Evolutionary conservation across 306 rosid species (phyloP), one percentile per base, ranked within the genome.

Genomic region (Acacia melanoxylon): DNA sequence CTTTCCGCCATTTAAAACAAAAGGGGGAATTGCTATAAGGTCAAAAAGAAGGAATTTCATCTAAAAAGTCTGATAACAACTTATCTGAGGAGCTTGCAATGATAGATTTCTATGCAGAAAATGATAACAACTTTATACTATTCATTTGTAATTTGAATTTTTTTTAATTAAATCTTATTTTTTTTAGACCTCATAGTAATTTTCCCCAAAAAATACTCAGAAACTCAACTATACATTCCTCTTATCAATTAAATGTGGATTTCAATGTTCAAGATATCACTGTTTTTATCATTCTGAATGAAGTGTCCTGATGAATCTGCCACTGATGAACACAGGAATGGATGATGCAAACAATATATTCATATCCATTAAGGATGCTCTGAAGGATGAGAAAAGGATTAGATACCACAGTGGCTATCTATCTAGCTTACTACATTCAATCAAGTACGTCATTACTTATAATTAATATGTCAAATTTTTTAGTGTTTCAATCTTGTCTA

Each of bases 301-400:
- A 16, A 17, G 58, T 51, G 41, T 37, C 41, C 8, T 51, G 58
- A 19, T 51, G 22, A 51, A 17, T 17, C 2, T 51, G n/a, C 22
- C 58, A 16, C 56, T 45, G 35, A 2, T 44, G 24, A 5, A 7
- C 40, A 45, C 35, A 71, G 75, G 75, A 44, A 71, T 44, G 75
- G 75, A 71, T 45, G 75, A 71, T 71, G 22, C 75, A 44, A 71
- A 71, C 15, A 71, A 44, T 12, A 9, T 29, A 24, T 71, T 71
- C 8, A 71, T 44, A 10, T 25, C 75, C 40, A 71, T 85, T 7
- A 63, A 86, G 86, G 81, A 88, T 35, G 91, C 90, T 41, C 77
- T 91, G 7, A 86, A 88, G 91, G 93, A 91, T 82, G 86, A 82
- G 49, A 91, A 91, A 81, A 85, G 93, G 85, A 80, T 91, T 58